phyloP scores from a whole-genome alignment of 2,329 filamentous ascomycete species.

The Hymenoscyphus scutula region DNA sequence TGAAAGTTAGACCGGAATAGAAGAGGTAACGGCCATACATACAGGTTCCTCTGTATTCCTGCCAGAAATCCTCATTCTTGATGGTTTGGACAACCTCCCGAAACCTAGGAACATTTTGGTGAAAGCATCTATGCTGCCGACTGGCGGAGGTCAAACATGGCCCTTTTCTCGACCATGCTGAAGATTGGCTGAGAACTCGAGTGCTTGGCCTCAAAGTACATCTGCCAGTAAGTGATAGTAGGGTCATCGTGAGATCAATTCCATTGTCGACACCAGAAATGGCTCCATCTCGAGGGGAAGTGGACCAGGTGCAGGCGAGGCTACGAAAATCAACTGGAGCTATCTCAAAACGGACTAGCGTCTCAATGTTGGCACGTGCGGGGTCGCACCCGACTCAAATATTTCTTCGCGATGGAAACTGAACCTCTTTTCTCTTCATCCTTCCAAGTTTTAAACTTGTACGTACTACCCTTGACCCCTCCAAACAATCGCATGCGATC shows the following conservation, averaged over 20 bases:
- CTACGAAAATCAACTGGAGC: no score
- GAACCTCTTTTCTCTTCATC: slow-evolving; percentile 66
- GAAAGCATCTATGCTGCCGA: slow-evolving; percentile 19
- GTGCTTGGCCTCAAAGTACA: slow-evolving; percentile 4
- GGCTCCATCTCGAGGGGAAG: slow-evolving; percentile 3
- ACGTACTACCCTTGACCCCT: slow-evolving; percentile 45
- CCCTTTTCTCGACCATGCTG: slow-evolving; percentile 4
- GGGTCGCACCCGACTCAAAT: slow-evolving; percentile 10
- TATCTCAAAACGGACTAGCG: slow-evolving; percentile 29
- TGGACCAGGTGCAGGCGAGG: no score
- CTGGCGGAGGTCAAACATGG: background rate
- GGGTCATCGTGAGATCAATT: slow-evolving; percentile 27
- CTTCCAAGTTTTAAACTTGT: slow-evolving; percentile 99
- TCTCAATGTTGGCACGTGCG: slow-evolving; percentile 14
- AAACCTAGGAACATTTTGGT: slow-evolving; percentile 13
- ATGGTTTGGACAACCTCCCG: background rate
- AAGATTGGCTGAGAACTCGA: slow-evolving; percentile 6
- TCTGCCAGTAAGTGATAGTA: slow-evolving; percentile 18
- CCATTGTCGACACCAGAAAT: background rate
- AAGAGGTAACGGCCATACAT: slow-evolving; percentile 7
- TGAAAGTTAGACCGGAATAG: slow-evolving; percentile 4
- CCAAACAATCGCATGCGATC: slow-evolving; percentile 3
- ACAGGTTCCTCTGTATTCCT: slow-evolving; percentile 32
- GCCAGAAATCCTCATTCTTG: slow-evolving; percentile 22
- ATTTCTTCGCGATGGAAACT: slow-evolving; percentile 34